Base-by-base conservation (phyloP, 106 monocot genomes). In the Dioscorea zingiberensis region DNA sequence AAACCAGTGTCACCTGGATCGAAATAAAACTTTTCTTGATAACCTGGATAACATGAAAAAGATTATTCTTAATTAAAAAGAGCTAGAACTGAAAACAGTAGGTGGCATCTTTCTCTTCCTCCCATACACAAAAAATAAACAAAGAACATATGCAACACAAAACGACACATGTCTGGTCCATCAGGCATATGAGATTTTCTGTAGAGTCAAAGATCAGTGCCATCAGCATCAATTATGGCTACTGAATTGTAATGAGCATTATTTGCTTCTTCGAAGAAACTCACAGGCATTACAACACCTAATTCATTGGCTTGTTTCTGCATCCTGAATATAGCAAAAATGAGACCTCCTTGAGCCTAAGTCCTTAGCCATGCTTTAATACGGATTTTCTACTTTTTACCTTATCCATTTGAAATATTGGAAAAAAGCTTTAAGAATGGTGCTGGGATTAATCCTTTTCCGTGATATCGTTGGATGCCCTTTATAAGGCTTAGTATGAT, bases 171-270 rank as follows among this genome's bases (percentile, higher is more conserved):
- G 46, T 91, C 95, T 76, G 95, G 95, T 47, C 95, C 95, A 81
- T 95, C 87, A 30, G 95, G 95, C 72, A 95, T 95, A 78, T 95
- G 95, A 30, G 95, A 95, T 84, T 95, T 95, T 60, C 95, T 75
- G 48, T 95, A 95, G 19, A 95, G 73, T 56, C 95, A 91, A 74
- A 95, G 95, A 77, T 95, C 95, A 10, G 78, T 81, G 21, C 95
- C 95, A 79, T 91, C 91, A 32, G 95, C 85, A 79, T 95, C 91
- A 62, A 95, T 81, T 13, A 95, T 78, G 44, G 85, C 95, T 59
- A 95, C 57, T 16, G 95, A 95, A 83, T 95, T 95, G 74, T 95
- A 95, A 75, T 95, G 95, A 56, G 95, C 95, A 80, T 95, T 95
- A 69, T 91, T 95, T 48, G 91, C 85, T 74, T 95, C 95, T 66